Conservation (phyloP, 2,329 filamentous ascomycete species). For the Celoporthe dispersa region DNA sequence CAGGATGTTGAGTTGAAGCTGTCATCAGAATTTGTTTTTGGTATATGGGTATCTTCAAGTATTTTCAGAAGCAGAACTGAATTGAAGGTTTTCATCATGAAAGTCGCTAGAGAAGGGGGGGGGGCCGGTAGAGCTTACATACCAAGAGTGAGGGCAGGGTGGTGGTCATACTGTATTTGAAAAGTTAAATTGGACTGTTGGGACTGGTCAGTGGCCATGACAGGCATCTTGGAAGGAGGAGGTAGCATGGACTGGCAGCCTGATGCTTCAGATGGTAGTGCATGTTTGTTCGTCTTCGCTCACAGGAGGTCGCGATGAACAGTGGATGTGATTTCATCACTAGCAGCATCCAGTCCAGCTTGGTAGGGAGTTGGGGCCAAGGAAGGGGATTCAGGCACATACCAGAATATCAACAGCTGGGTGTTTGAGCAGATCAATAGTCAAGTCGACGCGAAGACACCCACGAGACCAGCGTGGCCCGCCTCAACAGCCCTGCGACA, state of each 20-base stretch:
- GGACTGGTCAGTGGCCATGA: conserved; percentile 21
- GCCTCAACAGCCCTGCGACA: conserved; percentile 14
- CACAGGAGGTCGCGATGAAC: conserved; percentile 63
- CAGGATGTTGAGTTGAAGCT: conserved; percentile 11
- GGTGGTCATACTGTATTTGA: background rate
- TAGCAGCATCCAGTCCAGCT: conserved; percentile 37
- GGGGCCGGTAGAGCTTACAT: conserved; percentile 21
- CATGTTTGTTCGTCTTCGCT: conserved; percentile 69
- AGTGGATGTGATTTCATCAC: conserved; percentile 63
- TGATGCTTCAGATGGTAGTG: conserved; percentile 74
- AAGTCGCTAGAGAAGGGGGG: conserved; percentile 35
- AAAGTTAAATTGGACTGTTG: background rate
- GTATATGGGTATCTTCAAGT: conserved; percentile 67
- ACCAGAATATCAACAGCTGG: conserved; percentile 8
- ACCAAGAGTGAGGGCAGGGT: conserved; percentile 19
- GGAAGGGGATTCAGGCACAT: background rate
- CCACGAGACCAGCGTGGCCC: background rate
- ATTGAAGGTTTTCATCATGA: conserved; percentile 68
- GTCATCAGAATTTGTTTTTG: conserved; percentile 66
- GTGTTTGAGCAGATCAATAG: background rate
- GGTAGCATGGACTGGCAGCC: conserved; percentile 30
- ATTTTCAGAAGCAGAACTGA: conserved; percentile 79
- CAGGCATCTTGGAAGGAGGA: conserved; percentile 1
- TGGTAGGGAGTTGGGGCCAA: background rate
- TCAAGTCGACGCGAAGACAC: background rate